phyloP scores from a whole-genome alignment of 2,329 filamentous ascomycete genomes.

The Paracamarosporium sp. region DNA sequence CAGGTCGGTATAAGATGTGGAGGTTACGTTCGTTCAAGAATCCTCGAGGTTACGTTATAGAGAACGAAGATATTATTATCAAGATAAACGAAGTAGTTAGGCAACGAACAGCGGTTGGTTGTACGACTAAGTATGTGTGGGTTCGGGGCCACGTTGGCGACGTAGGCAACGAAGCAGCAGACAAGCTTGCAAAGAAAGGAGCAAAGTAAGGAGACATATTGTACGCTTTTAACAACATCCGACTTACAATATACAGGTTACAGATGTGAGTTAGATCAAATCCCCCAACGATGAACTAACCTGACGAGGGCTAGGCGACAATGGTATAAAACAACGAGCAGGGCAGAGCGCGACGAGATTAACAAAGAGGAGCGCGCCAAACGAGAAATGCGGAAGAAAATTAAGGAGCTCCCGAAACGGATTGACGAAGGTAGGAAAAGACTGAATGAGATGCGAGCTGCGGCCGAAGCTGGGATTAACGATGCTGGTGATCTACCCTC shows the following conservation, averaged over 20 bases:
- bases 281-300: not conserved
- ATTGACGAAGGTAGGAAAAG: not conserved
- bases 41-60: not conserved
- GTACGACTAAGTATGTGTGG: constrained; percentile 76
- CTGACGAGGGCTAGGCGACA: not conserved
- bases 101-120: constrained; percentile 53
- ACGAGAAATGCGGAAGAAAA: not conserved
- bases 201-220: constrained; percentile 47
- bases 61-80: not conserved
- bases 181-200: constrained; percentile 75
- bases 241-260: not conserved
- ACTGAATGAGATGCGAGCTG: not conserved
- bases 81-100: not conserved
- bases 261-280: not conserved
- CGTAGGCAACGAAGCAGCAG: constrained; percentile 78
- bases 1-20: not conserved
- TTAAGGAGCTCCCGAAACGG: not conserved
- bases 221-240: not conserved
- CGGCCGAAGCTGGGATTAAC: not conserved
- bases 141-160: constrained; percentile 81
- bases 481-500: no score
- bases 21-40: not conserved
- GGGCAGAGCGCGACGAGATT: not conserved
- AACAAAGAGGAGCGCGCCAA: not conserved
- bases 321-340: not conserved